A percentile compares a stretch with the other conserved stretches of the same genome.
Conservation (phyloP, 129 eudicot genomes). For the Arctium lappa region DNA sequence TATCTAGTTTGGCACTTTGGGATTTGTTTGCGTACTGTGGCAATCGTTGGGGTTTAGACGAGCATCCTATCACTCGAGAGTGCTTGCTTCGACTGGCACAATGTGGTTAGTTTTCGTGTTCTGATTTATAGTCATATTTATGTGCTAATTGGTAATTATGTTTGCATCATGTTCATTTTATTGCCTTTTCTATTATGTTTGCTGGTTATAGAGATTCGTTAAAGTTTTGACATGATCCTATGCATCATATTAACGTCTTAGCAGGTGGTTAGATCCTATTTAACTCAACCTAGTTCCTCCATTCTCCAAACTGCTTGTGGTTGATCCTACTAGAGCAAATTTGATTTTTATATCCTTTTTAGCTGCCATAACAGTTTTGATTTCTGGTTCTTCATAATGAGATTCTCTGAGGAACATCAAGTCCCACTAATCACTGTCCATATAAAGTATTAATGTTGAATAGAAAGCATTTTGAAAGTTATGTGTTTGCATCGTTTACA, state of each 20-base stretch:
- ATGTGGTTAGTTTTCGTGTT: conserved; percentile 48
- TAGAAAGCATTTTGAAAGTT: neutral
- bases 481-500: neutral
- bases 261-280: neutral
- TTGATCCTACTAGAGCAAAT: neutral
- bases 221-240: neutral
- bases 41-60: conserved; percentile 58
- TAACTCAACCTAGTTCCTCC: neutral
- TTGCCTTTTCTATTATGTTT: neutral
- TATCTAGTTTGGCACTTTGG: conserved; percentile 81
- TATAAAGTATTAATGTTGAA: neutral
- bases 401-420: neutral
- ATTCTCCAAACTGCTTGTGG: neutral
- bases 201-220: neutral
- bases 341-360: neutral
- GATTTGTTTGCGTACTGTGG: conserved; percentile 61
- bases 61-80: conserved; percentile 45
- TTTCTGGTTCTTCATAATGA: neutral
- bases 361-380: neutral
- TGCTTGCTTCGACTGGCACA: conserved; percentile 53
- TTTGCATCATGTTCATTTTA: neutral
- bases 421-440: neutral
- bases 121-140: neutral
- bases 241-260: neutral
- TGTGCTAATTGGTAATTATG: neutral